These are phyloP conservation scores for Reticulascus tulasneorum DNA, from an alignment of 2,329 filamentous ascomycete genomes.

Conservation along the genomic window DNA sequence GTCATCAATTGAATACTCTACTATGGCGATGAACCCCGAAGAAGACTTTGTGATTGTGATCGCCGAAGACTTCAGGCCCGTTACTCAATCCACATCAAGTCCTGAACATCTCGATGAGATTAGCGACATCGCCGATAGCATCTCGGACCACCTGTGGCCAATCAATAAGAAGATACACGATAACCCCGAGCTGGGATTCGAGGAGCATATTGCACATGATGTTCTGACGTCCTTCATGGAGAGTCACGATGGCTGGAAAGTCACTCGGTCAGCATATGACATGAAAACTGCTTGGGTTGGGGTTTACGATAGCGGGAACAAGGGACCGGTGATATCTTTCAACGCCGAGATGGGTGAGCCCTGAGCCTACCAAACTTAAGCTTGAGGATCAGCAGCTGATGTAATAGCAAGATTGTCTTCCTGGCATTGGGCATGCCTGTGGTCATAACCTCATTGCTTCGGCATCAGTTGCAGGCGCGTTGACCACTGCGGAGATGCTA, in stretches of 20 bases:
- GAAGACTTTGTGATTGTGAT: too few relatives aligned
- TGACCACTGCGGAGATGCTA: constrained; percentile 41
- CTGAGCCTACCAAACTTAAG: not conserved
- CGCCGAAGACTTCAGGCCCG: too few relatives aligned
- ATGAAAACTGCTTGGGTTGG: constrained; percentile 51
- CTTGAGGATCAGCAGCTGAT: constrained; percentile 8
- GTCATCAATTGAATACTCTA: too few relatives aligned
- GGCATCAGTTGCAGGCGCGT: constrained; percentile 40
- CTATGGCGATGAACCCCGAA: too few relatives aligned
- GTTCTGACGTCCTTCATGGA: constrained; percentile 44
- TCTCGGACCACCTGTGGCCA: constrained; percentile 12
- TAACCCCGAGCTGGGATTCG: constrained; percentile 23
- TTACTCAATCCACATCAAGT: not conserved
- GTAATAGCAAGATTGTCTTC: constrained; percentile 38
- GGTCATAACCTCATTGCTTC: constrained; percentile 53
- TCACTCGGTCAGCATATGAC: constrained; percentile 47
- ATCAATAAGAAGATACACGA: constrained; percentile 17
- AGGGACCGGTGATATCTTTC: constrained; percentile 43
- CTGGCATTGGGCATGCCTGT: constrained; percentile 48
- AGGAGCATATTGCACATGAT: constrained; percentile 28
- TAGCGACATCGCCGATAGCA: constrained; percentile 2
- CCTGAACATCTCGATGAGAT: constrained; percentile 5
- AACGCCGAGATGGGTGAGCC: constrained; percentile 42
- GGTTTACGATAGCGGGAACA: constrained; percentile 39
- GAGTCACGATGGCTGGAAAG: constrained; percentile 40